Percentiles rank a stretch among this genome's conserved stretches.
phyloP scores from a whole-genome alignment of 2,329 filamentous ascomycete species.

The Ceratocystis albifundus region DNA sequence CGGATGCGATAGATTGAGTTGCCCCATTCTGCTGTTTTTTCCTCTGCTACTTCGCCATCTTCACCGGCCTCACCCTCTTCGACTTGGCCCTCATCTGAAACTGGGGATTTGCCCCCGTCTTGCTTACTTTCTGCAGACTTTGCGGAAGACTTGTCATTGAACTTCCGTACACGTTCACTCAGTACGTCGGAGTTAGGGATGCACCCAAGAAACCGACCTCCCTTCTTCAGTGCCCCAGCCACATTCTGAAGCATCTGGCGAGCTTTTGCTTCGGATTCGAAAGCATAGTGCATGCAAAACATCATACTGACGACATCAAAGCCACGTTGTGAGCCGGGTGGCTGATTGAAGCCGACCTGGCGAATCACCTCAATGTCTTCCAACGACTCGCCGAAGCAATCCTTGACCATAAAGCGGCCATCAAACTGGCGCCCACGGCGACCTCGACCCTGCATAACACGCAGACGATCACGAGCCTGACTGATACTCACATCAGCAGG shows the following conservation, averaged over 20 bases:
- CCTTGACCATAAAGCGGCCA: conserved; percentile 77
- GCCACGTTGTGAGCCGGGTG: conserved; percentile 55
- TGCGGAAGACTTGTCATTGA: conserved; percentile 41
- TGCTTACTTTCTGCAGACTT: conserved; percentile 25
- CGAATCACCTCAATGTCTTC: conserved; percentile 70
- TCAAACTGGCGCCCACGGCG: conserved; percentile 60
- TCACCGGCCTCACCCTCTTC: conserved; percentile 33
- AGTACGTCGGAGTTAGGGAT: conserved; percentile 96
- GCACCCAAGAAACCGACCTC: conserved; percentile 84
- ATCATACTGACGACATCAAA: conserved; percentile 98
- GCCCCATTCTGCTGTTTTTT: conserved; percentile 68
- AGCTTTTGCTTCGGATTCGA: conserved; percentile 82
- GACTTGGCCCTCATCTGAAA: conserved; percentile 29
- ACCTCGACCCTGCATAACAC: conserved; percentile 53
- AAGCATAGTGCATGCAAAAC: conserved; percentile 99
- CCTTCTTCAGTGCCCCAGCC: conserved; percentile 79
- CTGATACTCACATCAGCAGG: conserved; percentile 86
- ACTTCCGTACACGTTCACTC: conserved; percentile 61
- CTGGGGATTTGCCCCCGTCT: conserved; percentile 27
- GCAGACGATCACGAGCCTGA: conserved; percentile 77
- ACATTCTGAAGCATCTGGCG: conserved; percentile 90
- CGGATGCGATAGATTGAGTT: conserved; percentile 86
- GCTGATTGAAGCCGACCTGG: conserved; percentile 76
- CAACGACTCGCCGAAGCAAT: conserved; percentile 80
- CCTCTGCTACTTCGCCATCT: conserved; percentile 46